Conservation (phyloP, 257 asterid species). For the Paulownia fortunei region DNA sequence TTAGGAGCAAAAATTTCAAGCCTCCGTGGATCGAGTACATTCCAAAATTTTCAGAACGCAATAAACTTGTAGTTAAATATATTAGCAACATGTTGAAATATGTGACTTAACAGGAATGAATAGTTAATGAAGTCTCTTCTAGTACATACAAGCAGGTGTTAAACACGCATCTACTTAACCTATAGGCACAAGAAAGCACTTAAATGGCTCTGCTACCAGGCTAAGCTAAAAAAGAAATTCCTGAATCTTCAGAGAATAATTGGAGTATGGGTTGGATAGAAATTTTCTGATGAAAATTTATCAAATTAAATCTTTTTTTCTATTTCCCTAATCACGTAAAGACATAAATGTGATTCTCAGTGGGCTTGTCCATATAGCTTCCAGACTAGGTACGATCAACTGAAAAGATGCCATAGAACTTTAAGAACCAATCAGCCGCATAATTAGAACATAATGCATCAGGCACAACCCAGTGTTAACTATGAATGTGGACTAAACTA, state of each 20-base stretch:
- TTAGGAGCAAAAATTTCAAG: not conserved
- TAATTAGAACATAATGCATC: not conserved
- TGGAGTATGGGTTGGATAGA: not conserved
- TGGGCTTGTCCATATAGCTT: not conserved
- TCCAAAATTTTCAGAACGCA: not conserved
- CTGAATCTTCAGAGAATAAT: not conserved
- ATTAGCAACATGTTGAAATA: not conserved
- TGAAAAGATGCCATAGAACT: not conserved
- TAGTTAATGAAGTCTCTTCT: not conserved
- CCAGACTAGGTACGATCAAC: not conserved
- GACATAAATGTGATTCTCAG: conserved; percentile 3
- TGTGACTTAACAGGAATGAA: not conserved
- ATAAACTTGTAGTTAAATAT: not conserved
- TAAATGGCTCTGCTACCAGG: conserved; percentile 8
- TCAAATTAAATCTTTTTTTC: not conserved
- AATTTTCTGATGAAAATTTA: not conserved
- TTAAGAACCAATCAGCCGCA: conserved; percentile 3
- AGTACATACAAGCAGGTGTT: not conserved
- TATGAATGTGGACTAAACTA: not conserved
- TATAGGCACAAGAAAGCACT: not conserved
- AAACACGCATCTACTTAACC: conserved; percentile 1
- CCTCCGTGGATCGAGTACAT: not conserved
- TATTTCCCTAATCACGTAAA: not conserved
- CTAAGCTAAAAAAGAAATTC: conserved; percentile 4
- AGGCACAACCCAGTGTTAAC: not conserved